Conservation (phyloP, 768 basidiomycete genomes). For the Psilocybe cubensis region DNA sequence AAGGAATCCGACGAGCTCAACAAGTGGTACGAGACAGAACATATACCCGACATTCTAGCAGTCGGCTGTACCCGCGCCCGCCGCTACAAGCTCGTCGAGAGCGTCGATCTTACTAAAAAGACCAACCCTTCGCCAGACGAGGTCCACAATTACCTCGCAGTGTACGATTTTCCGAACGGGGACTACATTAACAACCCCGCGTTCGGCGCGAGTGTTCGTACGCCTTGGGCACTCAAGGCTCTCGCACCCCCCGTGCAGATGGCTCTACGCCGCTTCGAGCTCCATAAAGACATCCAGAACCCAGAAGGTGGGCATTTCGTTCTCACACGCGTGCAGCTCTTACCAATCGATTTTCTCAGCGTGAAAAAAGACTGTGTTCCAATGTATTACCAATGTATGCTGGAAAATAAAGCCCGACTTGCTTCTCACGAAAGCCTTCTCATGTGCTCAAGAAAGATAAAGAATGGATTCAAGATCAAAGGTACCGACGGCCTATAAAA, state of each 20-base stretch:
- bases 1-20: conserved; percentile 35
- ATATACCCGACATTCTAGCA: conserved; percentile 31
- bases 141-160: conserved; percentile 32
- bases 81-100: conserved; percentile 30
- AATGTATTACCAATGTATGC: no score
- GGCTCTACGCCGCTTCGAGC: not conserved
- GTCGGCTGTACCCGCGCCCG: conserved; percentile 33
- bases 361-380: no score
- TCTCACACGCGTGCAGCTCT: no score
- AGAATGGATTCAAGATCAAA: no score
- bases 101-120: conserved; percentile 18
- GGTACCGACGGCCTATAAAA: no score
- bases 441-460: no score
- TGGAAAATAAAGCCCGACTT: no score
- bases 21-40: conserved; percentile 40
- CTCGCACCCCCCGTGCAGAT: not conserved
- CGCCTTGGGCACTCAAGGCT: conserved; percentile 26
- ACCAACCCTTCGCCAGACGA: conserved; percentile 11
- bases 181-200: conserved; percentile 24
- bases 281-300: conserved; percentile 6
- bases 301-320: no score
- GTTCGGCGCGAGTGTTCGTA: conserved; percentile 25
- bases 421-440: no score
- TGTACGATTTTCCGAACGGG: conserved; percentile 32
- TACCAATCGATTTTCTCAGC: no score